Percentiles rank a stretch among this genome's conserved stretches.
These are phyloP conservation scores for Dimargaris verticillata DNA, from an alignment of 192 early-diverging fungal genomes.

Conservation along the genomic window DNA sequence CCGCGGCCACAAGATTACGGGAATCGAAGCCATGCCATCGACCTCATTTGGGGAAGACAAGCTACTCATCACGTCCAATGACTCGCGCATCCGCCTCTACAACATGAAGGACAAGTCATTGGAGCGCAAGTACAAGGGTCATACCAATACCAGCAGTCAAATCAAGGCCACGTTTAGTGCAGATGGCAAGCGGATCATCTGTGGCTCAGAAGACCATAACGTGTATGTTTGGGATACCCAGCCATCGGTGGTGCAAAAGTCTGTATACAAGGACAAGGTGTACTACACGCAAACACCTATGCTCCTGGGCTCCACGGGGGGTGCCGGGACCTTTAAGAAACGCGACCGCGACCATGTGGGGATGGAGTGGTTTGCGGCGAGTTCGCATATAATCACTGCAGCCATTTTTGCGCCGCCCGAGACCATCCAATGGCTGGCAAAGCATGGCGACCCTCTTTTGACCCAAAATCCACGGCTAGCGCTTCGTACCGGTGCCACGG, in stretches of 20 bases:
- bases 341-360: slow-evolving; percentile 27
- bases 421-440: slow-evolving; percentile 38
- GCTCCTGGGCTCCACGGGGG: slow-evolving; percentile 10
- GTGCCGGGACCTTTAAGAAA: slow-evolving; percentile 14
- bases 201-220: slow-evolving; percentile 61
- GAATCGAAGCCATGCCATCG: slow-evolving; percentile 48
- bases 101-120: slow-evolving; percentile 58
- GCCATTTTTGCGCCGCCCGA: slow-evolving; percentile 45
- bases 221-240: slow-evolving; percentile 58
- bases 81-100: slow-evolving; percentile 67
- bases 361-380: slow-evolving; percentile 38
- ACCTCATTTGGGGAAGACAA: slow-evolving; percentile 37
- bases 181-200: slow-evolving; percentile 64
- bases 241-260: slow-evolving; percentile 14
- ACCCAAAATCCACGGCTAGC: slow-evolving; percentile 13
- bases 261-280: slow-evolving; percentile 28
- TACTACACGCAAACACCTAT: slow-evolving; percentile 24
- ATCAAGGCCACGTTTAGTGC: slow-evolving; percentile 61
- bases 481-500: slow-evolving; percentile 14
- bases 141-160: slow-evolving; percentile 48
- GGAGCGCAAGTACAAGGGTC: slow-evolving; percentile 67
- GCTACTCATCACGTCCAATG: slow-evolving; percentile 59
- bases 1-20: slow-evolving; percentile 63
- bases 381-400: slow-evolving; percentile 34
- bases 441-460: slow-evolving; percentile 35